phyloP scores from a whole-genome alignment of 331 rosid genomes.

The Ulmus americana region DNA sequence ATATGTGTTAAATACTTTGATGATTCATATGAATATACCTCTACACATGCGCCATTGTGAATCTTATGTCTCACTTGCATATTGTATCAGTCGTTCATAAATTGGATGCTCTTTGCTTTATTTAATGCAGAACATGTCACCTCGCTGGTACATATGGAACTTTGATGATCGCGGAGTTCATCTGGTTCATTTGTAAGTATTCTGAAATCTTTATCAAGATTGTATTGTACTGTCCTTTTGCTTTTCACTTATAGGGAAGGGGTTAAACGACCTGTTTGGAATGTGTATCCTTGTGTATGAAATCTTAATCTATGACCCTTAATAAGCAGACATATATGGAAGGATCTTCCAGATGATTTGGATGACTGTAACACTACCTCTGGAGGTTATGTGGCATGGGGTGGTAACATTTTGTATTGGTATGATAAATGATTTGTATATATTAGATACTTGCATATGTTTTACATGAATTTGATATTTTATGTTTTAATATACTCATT shows the following conservation, averaged over 20 bases:
- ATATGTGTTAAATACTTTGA: background rate
- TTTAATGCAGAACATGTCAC: conserved; percentile 58
- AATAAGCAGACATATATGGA: background rate
- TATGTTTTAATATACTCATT: conserved; percentile 2
- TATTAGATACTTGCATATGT: no score
- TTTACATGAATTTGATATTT: no score
- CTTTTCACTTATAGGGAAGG: background rate
- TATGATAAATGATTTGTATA: no score
- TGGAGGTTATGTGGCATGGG: background rate
- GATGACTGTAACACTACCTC: background rate
- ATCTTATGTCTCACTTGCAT: background rate
- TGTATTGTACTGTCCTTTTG: background rate
- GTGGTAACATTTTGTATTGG: no score
- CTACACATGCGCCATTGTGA: background rate
- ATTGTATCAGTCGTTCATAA: conserved; percentile 14
- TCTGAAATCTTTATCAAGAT: conserved; percentile 11
- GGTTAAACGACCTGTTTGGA: background rate
- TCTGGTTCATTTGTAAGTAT: conserved; percentile 76
- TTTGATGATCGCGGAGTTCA: conserved; percentile 45
- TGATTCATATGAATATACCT: background rate
- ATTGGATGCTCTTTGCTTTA: conserved; percentile 20
- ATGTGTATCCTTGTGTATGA: conserved; percentile 3
- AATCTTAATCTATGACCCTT: background rate
- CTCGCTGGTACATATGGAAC: conserved; percentile 82
- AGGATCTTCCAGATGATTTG: background rate